Conservation (phyloP, 306 rosid species). For the Parietaria judaica region DNA sequence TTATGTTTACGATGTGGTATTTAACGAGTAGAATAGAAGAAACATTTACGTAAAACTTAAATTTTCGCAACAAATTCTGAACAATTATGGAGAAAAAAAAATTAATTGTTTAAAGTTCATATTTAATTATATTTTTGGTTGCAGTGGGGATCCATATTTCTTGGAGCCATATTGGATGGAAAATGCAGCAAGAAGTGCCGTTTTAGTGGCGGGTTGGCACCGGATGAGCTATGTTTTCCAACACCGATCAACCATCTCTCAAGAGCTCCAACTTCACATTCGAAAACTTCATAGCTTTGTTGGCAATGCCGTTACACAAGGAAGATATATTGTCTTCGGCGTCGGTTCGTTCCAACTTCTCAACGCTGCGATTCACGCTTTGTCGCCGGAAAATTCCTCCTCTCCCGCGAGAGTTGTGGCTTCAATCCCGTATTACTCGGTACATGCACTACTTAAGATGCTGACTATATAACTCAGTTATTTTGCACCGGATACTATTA, state of each 20-base stretch:
- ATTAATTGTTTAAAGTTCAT: too few relatives aligned
- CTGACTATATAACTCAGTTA: too few relatives aligned
- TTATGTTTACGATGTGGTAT: too few relatives aligned
- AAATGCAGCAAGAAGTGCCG: conserved; percentile 28
- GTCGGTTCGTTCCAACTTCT: conserved; percentile 41
- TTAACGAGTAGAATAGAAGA: too few relatives aligned
- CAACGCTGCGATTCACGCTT: conserved; percentile 39
- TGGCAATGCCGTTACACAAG: conserved; percentile 38
- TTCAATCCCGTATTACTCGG: conserved; percentile 33
- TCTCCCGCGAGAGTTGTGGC: conserved; percentile 4
- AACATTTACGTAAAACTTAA: too few relatives aligned
- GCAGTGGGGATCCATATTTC: conserved; percentile 46
- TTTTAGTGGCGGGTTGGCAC: conserved; percentile 44
- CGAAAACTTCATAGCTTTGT: conserved; percentile 17
- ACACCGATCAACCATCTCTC: conserved; percentile 22
- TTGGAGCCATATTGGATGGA: conserved; percentile 45
- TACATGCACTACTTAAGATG: not conserved
- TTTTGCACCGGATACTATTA: too few relatives aligned
- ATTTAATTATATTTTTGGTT: not conserved
- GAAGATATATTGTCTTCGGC: conserved; percentile 33
- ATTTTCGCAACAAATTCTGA: too few relatives aligned
- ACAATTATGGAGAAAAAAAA: too few relatives aligned
- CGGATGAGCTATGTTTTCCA: conserved; percentile 32
- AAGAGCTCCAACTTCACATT: conserved; percentile 21
- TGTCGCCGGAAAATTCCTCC: conserved; percentile 17